Evolutionary conservation across 345 rosid species (phyloP).

Genomic region (Erodium maritimum): DNA sequence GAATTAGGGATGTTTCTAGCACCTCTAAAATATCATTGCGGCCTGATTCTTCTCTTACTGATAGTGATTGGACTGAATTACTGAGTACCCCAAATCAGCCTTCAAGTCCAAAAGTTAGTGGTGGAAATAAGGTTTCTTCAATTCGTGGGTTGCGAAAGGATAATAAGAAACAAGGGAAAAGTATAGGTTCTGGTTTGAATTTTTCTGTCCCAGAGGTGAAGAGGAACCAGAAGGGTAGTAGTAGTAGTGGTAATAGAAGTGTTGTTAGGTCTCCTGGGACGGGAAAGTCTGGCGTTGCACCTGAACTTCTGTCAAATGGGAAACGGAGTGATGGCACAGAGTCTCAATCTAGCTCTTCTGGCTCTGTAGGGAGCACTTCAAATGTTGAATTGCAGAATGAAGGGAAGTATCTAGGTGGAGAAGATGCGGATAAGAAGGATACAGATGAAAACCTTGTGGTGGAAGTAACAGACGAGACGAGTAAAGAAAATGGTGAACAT

Average conservation of each 20-base stretch:
- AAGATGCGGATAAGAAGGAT: slow-evolving; percentile 19
- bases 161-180: slow-evolving; percentile 29
- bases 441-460: slow-evolving; percentile 6
- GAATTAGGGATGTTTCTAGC: slow-evolving; percentile 21
- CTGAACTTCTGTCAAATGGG: slow-evolving; percentile 27
- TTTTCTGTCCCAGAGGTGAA: slow-evolving; percentile 29
- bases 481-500: slow-evolving; percentile 25
- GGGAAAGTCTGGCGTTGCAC: slow-evolving; percentile 15
- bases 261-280: slow-evolving; percentile 12
- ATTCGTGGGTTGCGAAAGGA: slow-evolving; percentile 36
- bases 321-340: slow-evolving; percentile 42
- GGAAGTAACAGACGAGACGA: slow-evolving; percentile 15
- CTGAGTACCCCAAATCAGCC: slow-evolving; percentile 40
- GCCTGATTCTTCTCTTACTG: slow-evolving; percentile 43
- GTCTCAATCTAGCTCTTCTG: slow-evolving; percentile 28
- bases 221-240: slow-evolving; percentile 29
- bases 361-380: slow-evolving; percentile 22
- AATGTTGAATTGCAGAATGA: slow-evolving; percentile 29
- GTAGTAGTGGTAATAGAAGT: slow-evolving; percentile 12
- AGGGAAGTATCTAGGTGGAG: slow-evolving; percentile 19
- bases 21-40: slow-evolving; percentile 13
- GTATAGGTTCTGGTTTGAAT: slow-evolving; percentile 17
- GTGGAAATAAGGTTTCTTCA: slow-evolving; percentile 29
- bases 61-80: slow-evolving; percentile 83
- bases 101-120: slow-evolving; percentile 17